phyloP scores from a whole-genome alignment of 2,329 filamentous ascomycete species.

The Teratosphaeria viscida region DNA sequence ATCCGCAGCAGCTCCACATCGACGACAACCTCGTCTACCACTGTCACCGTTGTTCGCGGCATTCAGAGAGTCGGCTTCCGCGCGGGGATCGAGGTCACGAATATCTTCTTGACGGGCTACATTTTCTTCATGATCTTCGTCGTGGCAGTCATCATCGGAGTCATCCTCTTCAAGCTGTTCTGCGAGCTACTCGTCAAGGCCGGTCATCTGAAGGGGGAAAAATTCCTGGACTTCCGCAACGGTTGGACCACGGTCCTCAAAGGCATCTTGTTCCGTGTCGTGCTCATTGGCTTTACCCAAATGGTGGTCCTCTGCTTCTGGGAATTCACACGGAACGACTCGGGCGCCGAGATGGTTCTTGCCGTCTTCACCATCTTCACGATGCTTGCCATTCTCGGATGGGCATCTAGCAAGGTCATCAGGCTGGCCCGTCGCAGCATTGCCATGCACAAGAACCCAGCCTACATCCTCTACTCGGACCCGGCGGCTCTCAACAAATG shows the following conservation, averaged over 20 bases:
- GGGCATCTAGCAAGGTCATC: constrained; percentile 85
- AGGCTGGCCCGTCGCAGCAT: constrained; percentile 80
- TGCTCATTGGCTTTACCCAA: constrained; percentile 83
- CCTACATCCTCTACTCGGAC: constrained; percentile 93
- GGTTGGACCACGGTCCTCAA: constrained; percentile 89
- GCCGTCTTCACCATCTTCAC: constrained; percentile 83
- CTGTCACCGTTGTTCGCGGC: constrained; percentile 53
- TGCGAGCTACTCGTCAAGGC: constrained; percentile 67
- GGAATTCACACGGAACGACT: constrained; percentile 83
- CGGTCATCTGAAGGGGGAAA: constrained; percentile 70
- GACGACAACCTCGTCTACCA: constrained; percentile 18
- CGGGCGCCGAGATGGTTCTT: constrained; percentile 72
- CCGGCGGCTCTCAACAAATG: constrained; percentile 92
- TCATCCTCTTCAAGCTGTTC: constrained; percentile 68
- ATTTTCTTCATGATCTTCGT: constrained; percentile 83
- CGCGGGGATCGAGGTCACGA: constrained; percentile 74
- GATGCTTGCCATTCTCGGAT: constrained; percentile 65
- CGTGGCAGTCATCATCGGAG: constrained; percentile 58
- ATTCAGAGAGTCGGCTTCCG: constrained; percentile 85
- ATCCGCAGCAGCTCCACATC: constrained; percentile 18
- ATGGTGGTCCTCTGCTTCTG: constrained; percentile 85
- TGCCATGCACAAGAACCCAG: constrained; percentile 86
- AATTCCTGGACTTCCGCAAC: constrained; percentile 87
- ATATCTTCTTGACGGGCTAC: constrained; percentile 86
- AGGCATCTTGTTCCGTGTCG: constrained; percentile 82